A percentile compares a stretch with the other conserved stretches of the same genome.
These are phyloP conservation scores for Ceratobasidium sp. DNA, from an alignment of 1,284 basidiomycete species.

Conservation along the genomic window DNA sequence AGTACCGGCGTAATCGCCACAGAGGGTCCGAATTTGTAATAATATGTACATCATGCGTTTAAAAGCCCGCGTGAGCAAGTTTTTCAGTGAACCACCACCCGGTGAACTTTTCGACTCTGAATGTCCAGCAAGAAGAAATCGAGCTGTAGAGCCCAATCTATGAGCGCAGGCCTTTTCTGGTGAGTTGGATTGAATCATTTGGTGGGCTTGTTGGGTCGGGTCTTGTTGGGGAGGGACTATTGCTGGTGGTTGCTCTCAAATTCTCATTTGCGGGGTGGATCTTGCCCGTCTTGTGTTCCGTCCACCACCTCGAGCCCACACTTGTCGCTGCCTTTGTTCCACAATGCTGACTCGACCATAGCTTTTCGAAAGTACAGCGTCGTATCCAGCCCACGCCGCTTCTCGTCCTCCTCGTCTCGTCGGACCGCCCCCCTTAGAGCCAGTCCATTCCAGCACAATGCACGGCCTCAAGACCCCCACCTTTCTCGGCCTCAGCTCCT, in stretches of 20 bases:
- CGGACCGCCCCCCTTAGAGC: slow-evolving; percentile 32
- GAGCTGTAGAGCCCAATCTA: slow-evolving; percentile 34
- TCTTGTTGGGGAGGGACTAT: too few relatives aligned
- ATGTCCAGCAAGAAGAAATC: slow-evolving; percentile 36
- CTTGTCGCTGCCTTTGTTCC: not conserved
- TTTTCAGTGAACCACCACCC: slow-evolving; percentile 27
- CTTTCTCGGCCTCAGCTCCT: slow-evolving; percentile 19
- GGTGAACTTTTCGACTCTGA: not conserved
- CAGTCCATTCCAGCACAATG: not conserved
- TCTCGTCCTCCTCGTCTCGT: slow-evolving; percentile 27
- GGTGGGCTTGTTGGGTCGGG: too few relatives aligned
- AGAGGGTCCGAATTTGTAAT: slow-evolving; percentile 1
- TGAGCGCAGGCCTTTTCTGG: slow-evolving; percentile 21
- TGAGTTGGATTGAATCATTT: slow-evolving; percentile 9
- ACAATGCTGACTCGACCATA: slow-evolving; percentile 1
- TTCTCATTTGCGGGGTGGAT: too few relatives aligned
- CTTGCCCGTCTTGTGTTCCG: not conserved
- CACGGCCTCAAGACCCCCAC: slow-evolving; percentile 31
- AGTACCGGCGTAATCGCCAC: not conserved
- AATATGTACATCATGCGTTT: not conserved
- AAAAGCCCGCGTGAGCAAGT: not conserved
- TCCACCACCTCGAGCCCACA: not conserved
- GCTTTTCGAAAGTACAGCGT: slow-evolving; percentile 11
- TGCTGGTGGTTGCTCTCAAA: too few relatives aligned
- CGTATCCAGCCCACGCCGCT: slow-evolving; percentile 33